Conservation (phyloP, 2,329 filamentous ascomycete species). For the Fusarium paranaense region DNA sequence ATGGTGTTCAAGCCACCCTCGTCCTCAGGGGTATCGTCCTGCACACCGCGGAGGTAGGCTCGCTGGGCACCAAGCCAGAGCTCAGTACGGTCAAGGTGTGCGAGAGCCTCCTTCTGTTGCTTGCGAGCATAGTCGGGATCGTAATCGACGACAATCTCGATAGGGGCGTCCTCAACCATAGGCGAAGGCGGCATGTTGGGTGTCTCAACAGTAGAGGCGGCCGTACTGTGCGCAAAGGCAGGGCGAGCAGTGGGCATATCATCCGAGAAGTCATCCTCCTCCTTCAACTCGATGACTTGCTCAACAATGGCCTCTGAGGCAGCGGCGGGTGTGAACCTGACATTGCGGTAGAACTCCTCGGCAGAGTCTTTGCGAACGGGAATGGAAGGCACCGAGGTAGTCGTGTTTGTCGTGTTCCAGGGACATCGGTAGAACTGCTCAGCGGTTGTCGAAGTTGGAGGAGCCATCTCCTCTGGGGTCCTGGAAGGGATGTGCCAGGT, state of each 20-base stretch:
- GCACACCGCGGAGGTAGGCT: conserved; percentile 77
- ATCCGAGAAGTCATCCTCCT: conserved; percentile 61
- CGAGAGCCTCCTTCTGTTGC: conserved; percentile 75
- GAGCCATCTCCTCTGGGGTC: conserved; percentile 65
- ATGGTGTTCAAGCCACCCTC: conserved; percentile 53
- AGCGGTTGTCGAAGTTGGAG: conserved; percentile 89
- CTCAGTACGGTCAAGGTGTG: conserved; percentile 86
- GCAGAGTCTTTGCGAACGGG: conserved; percentile 52
- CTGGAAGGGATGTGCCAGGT: conserved; percentile 80
- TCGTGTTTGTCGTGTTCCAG: conserved; percentile 71
- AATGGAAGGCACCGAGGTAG: conserved; percentile 52
- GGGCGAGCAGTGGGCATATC: conserved; percentile 77
- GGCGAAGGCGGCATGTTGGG: conserved; percentile 54
- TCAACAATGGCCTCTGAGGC: conserved; percentile 64
- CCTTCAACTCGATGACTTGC: conserved; percentile 71
- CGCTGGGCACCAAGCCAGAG: conserved; percentile 88
- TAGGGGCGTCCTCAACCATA: conserved; percentile 67
- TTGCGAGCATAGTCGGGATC: conserved; percentile 81
- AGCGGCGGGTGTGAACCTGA: conserved; percentile 52
- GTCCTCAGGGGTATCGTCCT: conserved; percentile 55
- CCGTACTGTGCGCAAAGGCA: conserved; percentile 47
- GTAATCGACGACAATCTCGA: conserved; percentile 76
- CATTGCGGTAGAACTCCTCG: conserved; percentile 54
- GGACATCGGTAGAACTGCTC: conserved; percentile 91
- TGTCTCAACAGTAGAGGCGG: conserved; percentile 48